phyloP scores from a whole-genome alignment of 192 early-diverging fungal species.

The Linnemannia exigua region DNA sequence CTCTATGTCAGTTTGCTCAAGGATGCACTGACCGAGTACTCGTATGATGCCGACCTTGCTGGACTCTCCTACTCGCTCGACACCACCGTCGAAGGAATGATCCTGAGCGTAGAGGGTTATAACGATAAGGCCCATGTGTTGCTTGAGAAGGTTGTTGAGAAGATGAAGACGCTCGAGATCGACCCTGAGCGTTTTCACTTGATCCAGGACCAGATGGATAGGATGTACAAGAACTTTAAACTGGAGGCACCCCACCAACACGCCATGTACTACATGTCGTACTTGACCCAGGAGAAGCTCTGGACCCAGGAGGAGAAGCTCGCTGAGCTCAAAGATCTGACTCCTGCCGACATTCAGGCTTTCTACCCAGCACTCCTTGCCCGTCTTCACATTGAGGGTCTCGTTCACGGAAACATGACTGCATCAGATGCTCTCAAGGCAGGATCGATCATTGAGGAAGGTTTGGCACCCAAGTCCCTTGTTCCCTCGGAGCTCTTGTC shows the following conservation, averaged over 20 bases:
- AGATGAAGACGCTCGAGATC: conserved; percentile 74
- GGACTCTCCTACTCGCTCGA: conserved; percentile 85
- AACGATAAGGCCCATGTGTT: conserved; percentile 88
- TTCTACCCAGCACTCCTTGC: conserved; percentile 84
- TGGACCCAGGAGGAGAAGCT: conserved; percentile 88
- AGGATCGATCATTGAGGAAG: conserved; percentile 68
- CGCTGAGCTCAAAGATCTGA: conserved; percentile 77
- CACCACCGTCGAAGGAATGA: conserved; percentile 78
- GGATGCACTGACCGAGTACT: conserved; percentile 88
- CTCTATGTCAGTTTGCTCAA: conserved; percentile 86
- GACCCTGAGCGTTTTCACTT: conserved; percentile 81
- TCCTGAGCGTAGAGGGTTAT: conserved; percentile 84
- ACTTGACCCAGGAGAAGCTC: conserved; percentile 82
- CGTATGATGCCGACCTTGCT: conserved; percentile 92
- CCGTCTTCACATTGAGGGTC: conserved; percentile 79
- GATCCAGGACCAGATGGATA: conserved; percentile 83
- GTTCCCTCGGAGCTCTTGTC: conserved; percentile 67
- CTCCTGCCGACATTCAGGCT: conserved; percentile 75
- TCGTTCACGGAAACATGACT: conserved; percentile 91
- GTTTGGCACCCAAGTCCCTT: conserved; percentile 72
- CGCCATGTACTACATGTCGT: conserved; percentile 80
- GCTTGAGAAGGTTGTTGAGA: conserved; percentile 76
- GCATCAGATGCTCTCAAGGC: conserved; percentile 76
- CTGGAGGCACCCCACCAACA: conserved; percentile 87
- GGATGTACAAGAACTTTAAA: conserved; percentile 83